phyloP scores from a whole-genome alignment of 208 protist species.

The Leishmania martiniquensis region DNA sequence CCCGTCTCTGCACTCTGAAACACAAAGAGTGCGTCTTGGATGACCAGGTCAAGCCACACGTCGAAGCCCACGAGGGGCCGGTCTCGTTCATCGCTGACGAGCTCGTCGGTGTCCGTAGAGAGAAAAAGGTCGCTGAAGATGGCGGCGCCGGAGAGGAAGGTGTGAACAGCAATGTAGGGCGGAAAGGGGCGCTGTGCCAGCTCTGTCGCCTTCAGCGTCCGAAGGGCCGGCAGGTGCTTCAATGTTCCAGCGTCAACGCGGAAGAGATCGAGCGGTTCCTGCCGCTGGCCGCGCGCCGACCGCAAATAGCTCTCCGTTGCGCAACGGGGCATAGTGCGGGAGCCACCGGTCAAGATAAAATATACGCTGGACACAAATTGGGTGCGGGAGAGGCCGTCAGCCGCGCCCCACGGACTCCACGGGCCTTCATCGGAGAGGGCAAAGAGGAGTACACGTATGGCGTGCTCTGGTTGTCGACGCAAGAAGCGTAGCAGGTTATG shows the following conservation, averaged over 20 bases:
- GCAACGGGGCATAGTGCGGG: constrained; percentile 15
- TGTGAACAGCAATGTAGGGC: constrained; percentile 48
- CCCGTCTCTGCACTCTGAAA: constrained; percentile 51
- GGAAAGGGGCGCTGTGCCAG: constrained; percentile 52
- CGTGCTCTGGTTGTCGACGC: constrained; percentile 35
- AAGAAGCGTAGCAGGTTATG: constrained; percentile 36
- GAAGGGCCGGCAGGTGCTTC: constrained; percentile 1
- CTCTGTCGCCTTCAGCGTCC: constrained; percentile 29
- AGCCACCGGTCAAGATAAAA: constrained; percentile 29
- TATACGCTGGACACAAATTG: constrained; percentile 34
- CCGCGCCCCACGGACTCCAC: constrained; percentile 43
- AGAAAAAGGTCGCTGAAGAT: constrained; percentile 32
- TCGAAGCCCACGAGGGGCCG: constrained; percentile 13
- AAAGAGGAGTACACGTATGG: constrained; percentile 32
- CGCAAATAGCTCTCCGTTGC: not conserved
- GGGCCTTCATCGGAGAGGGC: constrained; percentile 49
- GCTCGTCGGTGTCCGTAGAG: not conserved
- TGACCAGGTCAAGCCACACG: constrained; percentile 39
- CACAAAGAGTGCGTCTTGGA: constrained; percentile 54
- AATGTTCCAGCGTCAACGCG: constrained; percentile 7
- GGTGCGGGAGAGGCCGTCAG: constrained; percentile 18
- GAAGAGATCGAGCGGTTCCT: constrained; percentile 19
- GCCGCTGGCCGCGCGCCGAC: not conserved
- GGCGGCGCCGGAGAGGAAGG: constrained; percentile 23
- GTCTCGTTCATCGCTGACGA: not conserved